These are phyloP conservation scores for Ophiostoma sp. DNA, from an alignment of 2,329 filamentous ascomycete species.

Conservation along the genomic window DNA sequence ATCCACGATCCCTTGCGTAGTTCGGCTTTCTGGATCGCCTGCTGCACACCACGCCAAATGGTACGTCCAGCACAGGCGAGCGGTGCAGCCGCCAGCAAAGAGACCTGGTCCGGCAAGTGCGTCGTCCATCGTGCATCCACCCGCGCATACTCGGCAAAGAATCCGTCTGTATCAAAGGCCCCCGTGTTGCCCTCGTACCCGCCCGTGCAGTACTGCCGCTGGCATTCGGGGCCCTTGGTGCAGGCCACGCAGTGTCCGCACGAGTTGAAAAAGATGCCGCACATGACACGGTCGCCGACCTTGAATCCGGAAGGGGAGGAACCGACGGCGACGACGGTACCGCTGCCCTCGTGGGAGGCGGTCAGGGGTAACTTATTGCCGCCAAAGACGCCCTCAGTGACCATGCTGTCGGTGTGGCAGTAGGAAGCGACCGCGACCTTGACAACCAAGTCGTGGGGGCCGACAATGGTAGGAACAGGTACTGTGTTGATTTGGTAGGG, in stretches of 20 bases:
- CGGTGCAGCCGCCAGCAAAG: slow-evolving; percentile 54
- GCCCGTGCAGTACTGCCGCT: slow-evolving; percentile 53
- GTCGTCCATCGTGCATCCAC: slow-evolving; percentile 51
- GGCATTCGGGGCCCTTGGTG: slow-evolving; percentile 47
- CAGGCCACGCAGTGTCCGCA: slow-evolving; percentile 58
- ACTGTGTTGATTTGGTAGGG: slow-evolving; percentile 56
- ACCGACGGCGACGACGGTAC: slow-evolving; percentile 54
- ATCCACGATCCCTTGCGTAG: slow-evolving; percentile 41
- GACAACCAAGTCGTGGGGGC: slow-evolving; percentile 57
- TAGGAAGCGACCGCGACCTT: slow-evolving; percentile 60
- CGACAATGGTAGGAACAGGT: slow-evolving; percentile 50
- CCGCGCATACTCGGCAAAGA: slow-evolving; percentile 57
- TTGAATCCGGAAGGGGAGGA: slow-evolving; percentile 41
- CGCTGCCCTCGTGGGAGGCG: slow-evolving; percentile 58
- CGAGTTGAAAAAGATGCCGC: slow-evolving; percentile 52
- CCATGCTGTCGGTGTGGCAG: slow-evolving; percentile 64
- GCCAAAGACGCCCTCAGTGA: slow-evolving; percentile 49
- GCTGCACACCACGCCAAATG: slow-evolving; percentile 48
- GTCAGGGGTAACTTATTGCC: slow-evolving; percentile 51
- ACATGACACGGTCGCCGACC: slow-evolving; percentile 58
- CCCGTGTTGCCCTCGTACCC: slow-evolving; percentile 49
- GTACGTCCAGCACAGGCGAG: slow-evolving; percentile 58
- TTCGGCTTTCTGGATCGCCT: slow-evolving; percentile 36
- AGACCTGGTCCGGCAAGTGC: slow-evolving; percentile 49
- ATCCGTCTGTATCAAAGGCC: slow-evolving; percentile 50